Base-by-base conservation (phyloP, 768 basidiomycete genomes). In the Russula earlei region DNA sequence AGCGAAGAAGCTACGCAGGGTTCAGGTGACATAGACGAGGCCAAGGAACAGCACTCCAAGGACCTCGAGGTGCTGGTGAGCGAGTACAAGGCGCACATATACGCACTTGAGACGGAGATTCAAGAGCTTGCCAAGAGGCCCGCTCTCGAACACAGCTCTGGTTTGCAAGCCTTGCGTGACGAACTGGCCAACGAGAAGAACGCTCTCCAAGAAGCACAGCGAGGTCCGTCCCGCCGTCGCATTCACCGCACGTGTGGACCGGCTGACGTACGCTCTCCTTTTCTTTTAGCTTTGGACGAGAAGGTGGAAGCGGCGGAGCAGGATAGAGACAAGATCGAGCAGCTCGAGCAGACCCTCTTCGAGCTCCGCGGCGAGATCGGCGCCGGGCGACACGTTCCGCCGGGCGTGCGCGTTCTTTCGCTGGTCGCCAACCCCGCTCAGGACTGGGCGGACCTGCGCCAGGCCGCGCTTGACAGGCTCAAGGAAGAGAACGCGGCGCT, bases 401-500 rank as follows among this genome's bases (percentile, higher is more conserved):
- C 85, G 0, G 79, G 79, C 37, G 74, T 78, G 19, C 82, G 85
- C 5, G 77, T 91, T 1, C 68, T 91, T n/a, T 76, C 80, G 47
- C 69, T 94, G 61, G 70, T 69, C 8, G 82, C 86, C 43, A 94
- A 93, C 63, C 94, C 94, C 0, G 89, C 87, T n/a, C 77, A 84
- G 61, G 75, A 83, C 60, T 90, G 91, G 81, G 80, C 80, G 14
- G 87, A 89, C 43, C 71, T 90, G 27, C 77, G 92, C 46, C 78
- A 84, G 60, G 84, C 78, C 20, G 83, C 78, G 19, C 76, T 97
- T 72, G 84, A 92, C 36, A 73, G 84, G 20, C 72, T 97, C 33
- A 82, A 79, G 69, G 72, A 70, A 41, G 95, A 99, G 74, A 99
- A 97, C 65, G 80, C 81, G 43, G 91, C 88, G 2, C 71, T 97